phyloP scores from a whole-genome alignment of 2,329 filamentous ascomycete genomes.

The Blastomyces emzantsi region DNA sequence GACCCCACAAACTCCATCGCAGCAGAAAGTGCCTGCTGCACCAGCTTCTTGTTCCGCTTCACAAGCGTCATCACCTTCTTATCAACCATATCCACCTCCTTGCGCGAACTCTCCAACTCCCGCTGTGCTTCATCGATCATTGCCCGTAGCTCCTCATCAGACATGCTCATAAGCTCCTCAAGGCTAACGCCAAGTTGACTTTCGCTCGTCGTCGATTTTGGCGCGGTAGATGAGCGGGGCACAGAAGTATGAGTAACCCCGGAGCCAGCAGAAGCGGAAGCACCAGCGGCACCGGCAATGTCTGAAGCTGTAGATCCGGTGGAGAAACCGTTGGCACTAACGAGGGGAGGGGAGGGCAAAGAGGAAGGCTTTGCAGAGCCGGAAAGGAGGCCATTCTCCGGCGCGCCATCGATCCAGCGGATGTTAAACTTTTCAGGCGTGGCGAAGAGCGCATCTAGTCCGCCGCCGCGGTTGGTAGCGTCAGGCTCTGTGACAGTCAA shows the following conservation, averaged over 20 bases:
- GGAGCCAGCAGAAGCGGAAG: constrained; percentile 4
- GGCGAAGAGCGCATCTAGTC: constrained; percentile 38
- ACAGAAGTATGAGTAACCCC: neutral
- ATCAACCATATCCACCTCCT: constrained; percentile 50
- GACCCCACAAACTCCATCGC: constrained; percentile 19
- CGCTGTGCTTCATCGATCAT: constrained; percentile 40
- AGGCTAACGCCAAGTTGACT: constrained; percentile 28
- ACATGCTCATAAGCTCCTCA: constrained; percentile 36
- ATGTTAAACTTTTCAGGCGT: constrained; percentile 39
- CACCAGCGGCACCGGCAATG: constrained; percentile 28
- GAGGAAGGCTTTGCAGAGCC: constrained; percentile 21
- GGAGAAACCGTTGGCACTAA: constrained; percentile 27
- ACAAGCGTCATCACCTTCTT: constrained; percentile 36
- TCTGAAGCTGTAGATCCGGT: constrained; percentile 25
- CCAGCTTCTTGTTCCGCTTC: constrained; percentile 37
- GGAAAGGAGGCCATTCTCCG: constrained; percentile 21
- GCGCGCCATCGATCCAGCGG: constrained; percentile 33
- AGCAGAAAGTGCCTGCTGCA: constrained; percentile 32
- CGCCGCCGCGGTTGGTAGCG: constrained; percentile 36
- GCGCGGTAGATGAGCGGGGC: constrained; percentile 5
- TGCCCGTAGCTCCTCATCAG: constrained; percentile 32
- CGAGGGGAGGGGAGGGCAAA: constrained; percentile 14
- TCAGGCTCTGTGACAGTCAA: constrained; percentile 32
- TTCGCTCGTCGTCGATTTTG: constrained; percentile 31
- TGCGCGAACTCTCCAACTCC: constrained; percentile 63